A percentile compares a stretch with the other conserved stretches of the same genome.
These are phyloP conservation scores for Talaromyces sp. DNA, from an alignment of 2,329 filamentous ascomycete species.

Conservation along the genomic window DNA sequence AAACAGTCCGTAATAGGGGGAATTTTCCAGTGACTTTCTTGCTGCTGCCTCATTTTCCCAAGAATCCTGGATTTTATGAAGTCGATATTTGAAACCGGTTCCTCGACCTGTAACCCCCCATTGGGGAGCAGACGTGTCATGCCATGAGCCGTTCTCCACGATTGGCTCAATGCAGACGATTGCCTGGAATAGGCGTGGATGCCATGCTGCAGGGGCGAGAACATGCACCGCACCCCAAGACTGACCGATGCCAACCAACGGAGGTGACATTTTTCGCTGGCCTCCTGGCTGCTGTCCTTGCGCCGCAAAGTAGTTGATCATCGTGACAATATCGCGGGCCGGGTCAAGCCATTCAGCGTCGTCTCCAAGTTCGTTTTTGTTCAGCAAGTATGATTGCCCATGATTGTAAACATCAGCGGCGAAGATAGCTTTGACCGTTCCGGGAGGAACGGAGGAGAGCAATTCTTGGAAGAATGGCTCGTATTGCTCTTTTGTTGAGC, in stretches of 20 bases:
- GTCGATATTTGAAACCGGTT: conserved; percentile 1
- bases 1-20: conserved; percentile 6
- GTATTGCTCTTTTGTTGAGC: conserved; percentile 8
- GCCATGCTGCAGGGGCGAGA: conserved; percentile 7
- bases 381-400: conserved; percentile 6
- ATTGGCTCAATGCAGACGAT: conserved; percentile 7
- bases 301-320: conserved; percentile 6
- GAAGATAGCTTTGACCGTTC: conserved; percentile 6
- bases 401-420: conserved; percentile 10
- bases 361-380: conserved; percentile 5
- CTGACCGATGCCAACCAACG: conserved; percentile 6
- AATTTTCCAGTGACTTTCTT: neutral
- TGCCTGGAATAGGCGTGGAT: conserved; percentile 7
- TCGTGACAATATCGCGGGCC: conserved; percentile 5
- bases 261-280: conserved; percentile 4
- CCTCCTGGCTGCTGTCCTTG: neutral
- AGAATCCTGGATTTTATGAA: neutral
- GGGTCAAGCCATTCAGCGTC: conserved; percentile 9
- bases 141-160: conserved; percentile 8
- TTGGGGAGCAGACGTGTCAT: neutral
- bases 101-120: neutral
- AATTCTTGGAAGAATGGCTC: conserved; percentile 8
- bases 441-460: neutral
- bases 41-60: conserved; percentile 3
- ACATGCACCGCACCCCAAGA: conserved; percentile 6